Base-by-base conservation (phyloP, 1,284 basidiomycete genomes). In the Microbotryomycetes sp. region DNA sequence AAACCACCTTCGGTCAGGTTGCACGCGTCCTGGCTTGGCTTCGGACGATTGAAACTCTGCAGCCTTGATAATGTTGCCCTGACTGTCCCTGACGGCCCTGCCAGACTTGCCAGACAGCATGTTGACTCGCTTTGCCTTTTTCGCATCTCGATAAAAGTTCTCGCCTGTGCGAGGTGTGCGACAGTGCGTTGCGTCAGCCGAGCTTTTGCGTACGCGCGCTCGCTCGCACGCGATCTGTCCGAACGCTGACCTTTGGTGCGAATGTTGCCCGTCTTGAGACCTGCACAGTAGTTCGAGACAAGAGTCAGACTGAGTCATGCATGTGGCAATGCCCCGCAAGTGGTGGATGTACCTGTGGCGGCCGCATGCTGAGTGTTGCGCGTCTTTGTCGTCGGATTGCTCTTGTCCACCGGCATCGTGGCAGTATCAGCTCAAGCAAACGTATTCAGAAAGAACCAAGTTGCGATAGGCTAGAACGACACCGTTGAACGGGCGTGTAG, bases 1-100 rank as follows among this genome's bases (percentile, higher is more conserved):
- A 72, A 97, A 97, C 92, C 92, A 96, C 70, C 91, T 78, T 62
- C 90, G 80, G 80, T 97, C 93, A 65, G 92, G 88, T 77, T 92
- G 88, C 30, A 96, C 89, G 60, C 91, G 79, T 21, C 92, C 92
- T 0, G 89, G 87, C 59, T 84, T 85, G 4, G 87, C 85, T 76
- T 94, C 91, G 67, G 85, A 85, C 75, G 88, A 91, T 78, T 96
- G 92, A 75, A 91, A 97, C 2, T 88, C 88, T 63, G 93, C 92
- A 53, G 89, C 90, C 76, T 93, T 81, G 68, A 89, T 82, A 72
- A 97, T 86, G 76, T 90, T 93, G 59, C 92, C 92, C 69, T 91
- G 87, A 71, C 82, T 83, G 78, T 94, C 89, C 52, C 90, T 82
- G 45, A 93, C 81, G 59, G 92, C 84, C 78, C 91, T 92, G 50